Conservation (phyloP, 169 alveolate species). For the Cryptosporidium meleagridis region DNA sequence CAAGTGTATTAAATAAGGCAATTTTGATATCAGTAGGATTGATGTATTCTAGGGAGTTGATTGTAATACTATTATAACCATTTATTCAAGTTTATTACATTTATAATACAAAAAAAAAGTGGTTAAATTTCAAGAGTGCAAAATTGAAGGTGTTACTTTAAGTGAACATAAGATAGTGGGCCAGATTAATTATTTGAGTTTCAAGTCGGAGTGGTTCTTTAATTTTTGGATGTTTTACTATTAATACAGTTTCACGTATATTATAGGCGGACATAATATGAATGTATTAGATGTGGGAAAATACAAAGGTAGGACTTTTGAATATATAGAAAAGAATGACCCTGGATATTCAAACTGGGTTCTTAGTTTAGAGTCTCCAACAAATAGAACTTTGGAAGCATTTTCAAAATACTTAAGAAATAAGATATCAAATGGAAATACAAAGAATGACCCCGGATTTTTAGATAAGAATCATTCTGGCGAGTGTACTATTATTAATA, state of each 20-base stretch:
- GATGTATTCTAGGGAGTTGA: background rate
- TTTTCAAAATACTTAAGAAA: conserved; percentile 49
- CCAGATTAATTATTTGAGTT: background rate
- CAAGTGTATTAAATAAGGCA: too few species aligned
- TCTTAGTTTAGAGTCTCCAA: conserved; percentile 52
- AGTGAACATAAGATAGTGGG: background rate
- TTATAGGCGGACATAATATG: conserved; percentile 11
- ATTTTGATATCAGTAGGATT: background rate
- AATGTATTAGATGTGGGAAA: conserved; percentile 68
- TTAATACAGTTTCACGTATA: background rate
- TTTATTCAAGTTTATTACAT: too few species aligned
- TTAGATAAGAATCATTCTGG: background rate
- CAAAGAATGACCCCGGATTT: background rate
- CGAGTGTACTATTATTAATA: background rate
- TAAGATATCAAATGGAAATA: background rate
- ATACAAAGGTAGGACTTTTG: conserved; percentile 48
- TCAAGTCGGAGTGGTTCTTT: background rate
- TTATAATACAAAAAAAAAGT: background rate
- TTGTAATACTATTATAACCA: too few species aligned
- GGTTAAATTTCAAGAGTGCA: background rate
- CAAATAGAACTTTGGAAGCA: conserved; percentile 32
- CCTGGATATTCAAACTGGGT: conserved; percentile 75
- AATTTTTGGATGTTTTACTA: background rate
- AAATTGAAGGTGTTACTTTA: too few species aligned
- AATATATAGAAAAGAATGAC: conserved; percentile 55